Conservation (phyloP, 106 monocot genomes). For the Agapanthus africanus region DNA sequence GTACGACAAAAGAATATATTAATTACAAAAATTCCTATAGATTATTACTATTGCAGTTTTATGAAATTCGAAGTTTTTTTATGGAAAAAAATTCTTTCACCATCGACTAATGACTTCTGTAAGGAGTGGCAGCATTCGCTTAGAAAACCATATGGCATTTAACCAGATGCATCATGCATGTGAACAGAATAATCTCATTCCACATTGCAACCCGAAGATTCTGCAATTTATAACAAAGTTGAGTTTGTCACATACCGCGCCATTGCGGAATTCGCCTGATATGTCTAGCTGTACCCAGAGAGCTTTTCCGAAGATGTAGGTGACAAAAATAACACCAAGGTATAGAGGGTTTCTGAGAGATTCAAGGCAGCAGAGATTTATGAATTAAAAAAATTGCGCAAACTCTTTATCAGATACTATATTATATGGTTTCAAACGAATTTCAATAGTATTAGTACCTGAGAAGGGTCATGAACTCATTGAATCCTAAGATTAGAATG, state of each 20-base stretch:
- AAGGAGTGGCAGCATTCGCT: too few relatives aligned
- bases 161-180: too few relatives aligned
- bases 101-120: too few relatives aligned
- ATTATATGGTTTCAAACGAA: neutral
- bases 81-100: too few relatives aligned
- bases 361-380: neutral
- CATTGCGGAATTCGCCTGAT: slow-evolving; percentile 68
- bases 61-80: too few relatives aligned
- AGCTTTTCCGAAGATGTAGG: slow-evolving; percentile 74
- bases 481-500: slow-evolving; percentile 82
- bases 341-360: slow-evolving; percentile 74
- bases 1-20: too few relatives aligned
- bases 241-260: slow-evolving; percentile 81
- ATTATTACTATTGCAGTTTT: too few relatives aligned
- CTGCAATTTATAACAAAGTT: too few relatives aligned
- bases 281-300: slow-evolving; percentile 96
- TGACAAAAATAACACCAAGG: slow-evolving; percentile 72
- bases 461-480: slow-evolving; percentile 90
- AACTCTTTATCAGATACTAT: neutral
- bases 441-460: slow-evolving; percentile 32
- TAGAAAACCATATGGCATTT: too few relatives aligned
- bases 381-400: neutral
- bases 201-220: too few relatives aligned
- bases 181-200: too few relatives aligned
- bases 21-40: too few relatives aligned